Base-by-base conservation (phyloP, 1,284 basidiomycete genomes). In the Abortiporus biennis region DNA sequence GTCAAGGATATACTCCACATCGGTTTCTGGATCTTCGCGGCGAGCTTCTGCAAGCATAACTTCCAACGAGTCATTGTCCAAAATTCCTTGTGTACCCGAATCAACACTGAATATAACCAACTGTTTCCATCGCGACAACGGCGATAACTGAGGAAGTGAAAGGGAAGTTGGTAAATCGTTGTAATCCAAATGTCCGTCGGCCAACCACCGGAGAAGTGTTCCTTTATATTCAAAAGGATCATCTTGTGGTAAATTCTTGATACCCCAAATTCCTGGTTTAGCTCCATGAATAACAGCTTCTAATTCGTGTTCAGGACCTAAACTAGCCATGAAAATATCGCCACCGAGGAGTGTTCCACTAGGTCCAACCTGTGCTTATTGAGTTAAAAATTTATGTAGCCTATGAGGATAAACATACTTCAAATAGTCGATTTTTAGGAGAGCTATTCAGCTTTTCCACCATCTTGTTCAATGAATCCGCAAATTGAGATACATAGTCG, bases 201-300 rank as follows among this genome's bases (percentile, higher is more conserved):
- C 6, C 3, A 43, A 23, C 42, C 42, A 43, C 16, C 36, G 42
- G 12, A 43, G 11, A 4, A 38, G 22, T 4, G 38, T 35, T 5
- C 12, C 17, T 13, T 15, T 13, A 9, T 23, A 29, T 5, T 38
- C 29, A 4, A 16, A 12, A 6, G n/a, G n/a, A 9, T 22, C 36
- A 8, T 19, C 17, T 9, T 8, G 12, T 12, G 13, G 16, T 16
- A 5, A 5, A 5, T 32, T 9, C 4, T 6, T 36, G 6, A 43
- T 32, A 25, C 17, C n/a, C 42, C 42, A 43, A n/a, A 43, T 30
- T 5, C 42, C 42, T 15, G 42, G 42, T 20, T 31, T 43, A 6
- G 38, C 5, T 4, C 22, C 16, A 5, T 8, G 20, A 4, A 38
- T 23, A 15, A 17, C 21, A 15, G 22, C 34, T 13, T 38, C 9